phyloP scores from a whole-genome alignment of 345 rosid genomes.

The Nasturtium officinale region DNA sequence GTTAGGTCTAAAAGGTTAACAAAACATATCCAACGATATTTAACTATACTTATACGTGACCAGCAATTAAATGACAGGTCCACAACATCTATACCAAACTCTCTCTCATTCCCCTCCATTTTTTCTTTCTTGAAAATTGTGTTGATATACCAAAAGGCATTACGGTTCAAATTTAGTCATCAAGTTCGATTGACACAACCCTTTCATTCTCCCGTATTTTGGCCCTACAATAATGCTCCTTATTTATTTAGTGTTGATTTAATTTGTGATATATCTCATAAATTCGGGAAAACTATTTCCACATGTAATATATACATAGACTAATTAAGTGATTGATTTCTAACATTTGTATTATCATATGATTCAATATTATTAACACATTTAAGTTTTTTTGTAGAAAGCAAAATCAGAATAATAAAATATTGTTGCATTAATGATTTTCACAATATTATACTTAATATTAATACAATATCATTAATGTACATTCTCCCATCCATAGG shows the following conservation, averaged over 20 bases:
- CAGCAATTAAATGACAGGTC: constrained; percentile 41
- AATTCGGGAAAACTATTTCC: background rate
- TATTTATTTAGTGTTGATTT: background rate
- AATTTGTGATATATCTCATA: background rate
- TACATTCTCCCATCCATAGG: background rate
- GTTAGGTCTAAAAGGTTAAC: constrained; percentile 44
- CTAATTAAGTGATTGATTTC: background rate
- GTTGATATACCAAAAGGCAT: constrained; percentile 12
- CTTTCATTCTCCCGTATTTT: constrained; percentile 4
- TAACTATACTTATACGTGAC: constrained; percentile 29
- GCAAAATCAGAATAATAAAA: background rate
- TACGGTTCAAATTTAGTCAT: constrained; percentile 15
- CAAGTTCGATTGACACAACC: constrained; percentile 19
- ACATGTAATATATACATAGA: background rate
- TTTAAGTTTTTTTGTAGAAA: background rate
- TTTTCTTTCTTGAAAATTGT: constrained; percentile 1
- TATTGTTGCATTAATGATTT: background rate
- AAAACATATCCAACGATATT: constrained; percentile 22
- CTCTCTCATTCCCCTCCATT: constrained; percentile 14
- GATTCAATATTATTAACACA: background rate
- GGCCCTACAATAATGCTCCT: background rate
- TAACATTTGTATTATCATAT: background rate
- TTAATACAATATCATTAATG: background rate
- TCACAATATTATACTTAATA: background rate
- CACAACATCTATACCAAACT: constrained; percentile 41